Conservation (phyloP, 75 land plant genomes). For the Gnetum montanum region DNA sequence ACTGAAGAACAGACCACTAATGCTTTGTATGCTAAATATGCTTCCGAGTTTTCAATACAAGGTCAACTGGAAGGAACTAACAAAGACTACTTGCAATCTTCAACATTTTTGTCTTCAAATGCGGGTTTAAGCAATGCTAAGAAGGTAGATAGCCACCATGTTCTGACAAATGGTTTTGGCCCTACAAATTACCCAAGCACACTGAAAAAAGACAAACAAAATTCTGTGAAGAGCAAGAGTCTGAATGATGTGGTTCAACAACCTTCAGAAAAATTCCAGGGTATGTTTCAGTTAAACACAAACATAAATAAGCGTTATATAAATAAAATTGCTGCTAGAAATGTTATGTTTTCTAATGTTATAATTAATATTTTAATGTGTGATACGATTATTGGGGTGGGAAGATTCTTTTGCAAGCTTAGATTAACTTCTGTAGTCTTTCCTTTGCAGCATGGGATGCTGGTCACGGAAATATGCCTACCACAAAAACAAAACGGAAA, state of each 20-base stretch:
- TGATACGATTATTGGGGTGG: no score
- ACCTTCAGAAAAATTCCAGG: slow-evolving; percentile 8
- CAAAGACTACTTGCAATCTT: slow-evolving; percentile 4
- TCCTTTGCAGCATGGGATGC: slow-evolving; percentile 14
- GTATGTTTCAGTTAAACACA: slow-evolving; percentile 4
- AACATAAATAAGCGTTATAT: no score
- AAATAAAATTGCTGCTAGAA: no score
- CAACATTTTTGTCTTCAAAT: background rate
- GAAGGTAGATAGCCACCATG: slow-evolving; percentile 24
- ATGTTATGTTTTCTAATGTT: no score
- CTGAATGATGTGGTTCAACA: slow-evolving; percentile 36
- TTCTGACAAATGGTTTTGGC: slow-evolving; percentile 1
- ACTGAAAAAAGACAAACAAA: slow-evolving; percentile 21
- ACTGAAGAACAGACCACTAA: slow-evolving; percentile 70
- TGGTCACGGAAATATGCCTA: slow-evolving; percentile 7
- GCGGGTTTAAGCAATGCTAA: slow-evolving; percentile 10
- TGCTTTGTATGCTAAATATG: slow-evolving; percentile 34
- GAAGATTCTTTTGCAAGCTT: background rate
- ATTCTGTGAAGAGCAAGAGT: slow-evolving; percentile 37
- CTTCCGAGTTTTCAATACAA: slow-evolving; percentile 26
- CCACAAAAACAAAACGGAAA: slow-evolving; percentile 26
- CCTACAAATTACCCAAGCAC: slow-evolving; percentile 10
- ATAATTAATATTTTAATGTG: no score
- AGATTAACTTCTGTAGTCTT: background rate
- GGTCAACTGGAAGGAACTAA: slow-evolving; percentile 22